These are phyloP conservation scores for Peribolospora baueri DNA, from an alignment of 768 basidiomycete species.

Conservation along the genomic window DNA sequence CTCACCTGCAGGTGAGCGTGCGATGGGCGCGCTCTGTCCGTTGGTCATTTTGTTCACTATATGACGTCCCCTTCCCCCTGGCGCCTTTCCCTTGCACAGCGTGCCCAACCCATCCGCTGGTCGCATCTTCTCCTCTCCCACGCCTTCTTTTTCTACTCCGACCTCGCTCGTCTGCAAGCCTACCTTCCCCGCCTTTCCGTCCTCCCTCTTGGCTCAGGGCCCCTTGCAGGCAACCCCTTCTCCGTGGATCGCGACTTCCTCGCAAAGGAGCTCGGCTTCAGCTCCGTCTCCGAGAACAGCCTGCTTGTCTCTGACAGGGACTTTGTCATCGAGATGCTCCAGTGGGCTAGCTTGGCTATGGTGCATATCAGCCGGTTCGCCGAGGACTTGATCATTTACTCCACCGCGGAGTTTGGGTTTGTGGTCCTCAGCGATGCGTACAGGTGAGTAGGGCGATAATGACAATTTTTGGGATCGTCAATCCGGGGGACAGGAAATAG, in stretches of 20 bases:
- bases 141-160: constrained; percentile 73
- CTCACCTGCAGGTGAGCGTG: constrained; percentile 59
- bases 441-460: constrained; percentile 32
- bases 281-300: constrained; percentile 76
- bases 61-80: background rate
- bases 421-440: constrained; percentile 91
- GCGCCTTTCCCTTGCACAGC: constrained; percentile 25
- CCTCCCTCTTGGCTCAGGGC: constrained; percentile 77
- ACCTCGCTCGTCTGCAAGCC: constrained; percentile 22
- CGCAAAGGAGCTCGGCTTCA: constrained; percentile 67
- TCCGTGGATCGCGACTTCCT: constrained; percentile 79
- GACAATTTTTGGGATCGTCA: background rate
- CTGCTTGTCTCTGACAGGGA: constrained; percentile 91
- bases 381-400: constrained; percentile 90
- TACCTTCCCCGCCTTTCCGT: constrained; percentile 48
- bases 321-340: constrained; percentile 88
- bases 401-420: constrained; percentile 91
- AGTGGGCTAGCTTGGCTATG: constrained; percentile 84
- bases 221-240: constrained; percentile 92
- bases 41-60: background rate
- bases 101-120: constrained; percentile 96
- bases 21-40: background rate
- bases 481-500: background rate
- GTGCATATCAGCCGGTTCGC: constrained; percentile 81
- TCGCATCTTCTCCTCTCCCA: constrained; percentile 89